A percentile compares a stretch with the other conserved stretches of the same genome.
Conservation (phyloP, 192 early-diverging fungal species). For the Gigaspora rosea region DNA sequence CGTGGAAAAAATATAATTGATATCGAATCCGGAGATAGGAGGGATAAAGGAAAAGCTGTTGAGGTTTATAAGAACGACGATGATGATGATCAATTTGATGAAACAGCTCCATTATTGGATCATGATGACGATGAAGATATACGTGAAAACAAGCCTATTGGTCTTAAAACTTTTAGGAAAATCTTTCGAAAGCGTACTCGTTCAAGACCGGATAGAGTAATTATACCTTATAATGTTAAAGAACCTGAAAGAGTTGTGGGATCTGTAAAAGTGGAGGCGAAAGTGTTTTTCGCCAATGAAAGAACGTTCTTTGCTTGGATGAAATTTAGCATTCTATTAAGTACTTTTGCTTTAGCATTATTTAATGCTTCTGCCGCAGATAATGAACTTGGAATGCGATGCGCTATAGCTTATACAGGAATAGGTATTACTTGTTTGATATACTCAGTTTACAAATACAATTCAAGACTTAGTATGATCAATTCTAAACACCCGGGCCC, state of each 20-base stretch:
- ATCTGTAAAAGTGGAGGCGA: constrained; percentile 76
- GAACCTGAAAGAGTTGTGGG: constrained; percentile 50
- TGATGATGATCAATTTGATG: constrained; percentile 4
- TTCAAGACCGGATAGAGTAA: constrained; percentile 20
- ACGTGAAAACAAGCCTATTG: neutral
- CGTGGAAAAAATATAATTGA: neutral
- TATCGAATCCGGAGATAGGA: neutral
- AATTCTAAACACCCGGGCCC: constrained; percentile 57
- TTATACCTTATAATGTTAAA: constrained; percentile 41
- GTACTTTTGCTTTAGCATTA: constrained; percentile 68
- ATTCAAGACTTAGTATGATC: constrained; percentile 69
- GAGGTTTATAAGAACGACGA: neutral
- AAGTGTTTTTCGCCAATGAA: constrained; percentile 88
- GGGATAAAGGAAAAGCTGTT: constrained; percentile 31
- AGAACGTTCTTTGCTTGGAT: constrained; percentile 84
- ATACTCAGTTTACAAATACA: constrained; percentile 71
- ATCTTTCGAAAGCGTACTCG: neutral
- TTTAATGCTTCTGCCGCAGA: constrained; percentile 77
- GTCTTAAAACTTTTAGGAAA: constrained; percentile 4
- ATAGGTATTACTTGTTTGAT: constrained; percentile 71
- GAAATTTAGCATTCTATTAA: constrained; percentile 71
- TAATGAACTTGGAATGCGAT: constrained; percentile 63
- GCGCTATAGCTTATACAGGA: constrained; percentile 71
- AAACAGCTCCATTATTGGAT: neutral
- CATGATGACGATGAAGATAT: neutral